Evolutionary conservation across 1,139 yeast species (phyloP), one percentile per base, ranked within the genome.

Genomic region (Yamadazyma spencermartinsiae): DNA sequence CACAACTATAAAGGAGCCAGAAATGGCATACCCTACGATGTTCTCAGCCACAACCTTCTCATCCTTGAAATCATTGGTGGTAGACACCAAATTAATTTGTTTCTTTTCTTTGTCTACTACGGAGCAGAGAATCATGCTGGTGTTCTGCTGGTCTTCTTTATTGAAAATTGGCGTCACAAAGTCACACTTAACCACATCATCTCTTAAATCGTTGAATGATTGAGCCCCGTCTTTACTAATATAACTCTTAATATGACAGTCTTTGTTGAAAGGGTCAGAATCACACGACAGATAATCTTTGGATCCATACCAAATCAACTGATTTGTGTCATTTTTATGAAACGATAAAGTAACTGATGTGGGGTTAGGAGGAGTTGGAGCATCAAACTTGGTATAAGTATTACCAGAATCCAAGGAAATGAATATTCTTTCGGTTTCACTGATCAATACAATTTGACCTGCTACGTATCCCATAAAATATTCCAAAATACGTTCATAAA

Each of bases 331-430:
- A 1, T 60, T 61, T 26, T 80, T 78, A 56, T 81, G 82, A 72
- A 82, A 90, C 12, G 76, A 65, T 44, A 82, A 61, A 31, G 67
- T 51, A 9, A 72, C 65, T 29, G 60, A 51, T 3, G 68, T 69
- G 32, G 60, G 47, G 18, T 59, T 62, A 11, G 77, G 64, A 23
- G 68, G 63, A 4, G 74, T 54, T 2, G 97, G 96, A 0, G 80
- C 65, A 8, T 61, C 47, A 25, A 68, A 52, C 21, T 59, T 55
- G 1, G 49, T 45, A 52, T 86, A 87, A 0, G 72, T 56, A 38
- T 65, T 68, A 4, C 87, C 98, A 21, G 95, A 82, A 57, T 90
- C 85, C 7, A 56, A 52, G 0, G 96, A 84, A 14, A 72, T 57
- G 49, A 74, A 81, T 8, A 89, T 63, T 12, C 61, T 62, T 4